A percentile compares a stretch with the other conserved stretches of the same genome.
phyloP scores from a whole-genome alignment of 148 eudicot species.

The Hydrangea macrophylla region DNA sequence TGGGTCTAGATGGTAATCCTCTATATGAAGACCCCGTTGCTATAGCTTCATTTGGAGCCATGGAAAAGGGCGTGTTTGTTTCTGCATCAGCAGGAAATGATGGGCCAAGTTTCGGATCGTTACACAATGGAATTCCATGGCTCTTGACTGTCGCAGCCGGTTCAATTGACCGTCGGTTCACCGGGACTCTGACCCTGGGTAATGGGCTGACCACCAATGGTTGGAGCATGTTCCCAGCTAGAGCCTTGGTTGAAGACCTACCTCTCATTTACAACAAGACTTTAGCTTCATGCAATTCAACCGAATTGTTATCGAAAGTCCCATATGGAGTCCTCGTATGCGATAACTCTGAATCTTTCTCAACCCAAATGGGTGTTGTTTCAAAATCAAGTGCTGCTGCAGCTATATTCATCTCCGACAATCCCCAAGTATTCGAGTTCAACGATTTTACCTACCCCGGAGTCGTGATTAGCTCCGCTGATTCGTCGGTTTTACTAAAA shows the following conservation, averaged over 20 bases:
- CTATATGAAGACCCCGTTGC: conserved; percentile 24
- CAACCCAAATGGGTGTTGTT: background rate
- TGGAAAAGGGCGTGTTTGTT: conserved; percentile 34
- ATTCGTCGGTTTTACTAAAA: background rate
- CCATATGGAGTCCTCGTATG: conserved; percentile 6
- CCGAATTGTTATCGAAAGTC: background rate
- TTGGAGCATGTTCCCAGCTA: conserved; percentile 21
- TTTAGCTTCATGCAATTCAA: conserved; percentile 2
- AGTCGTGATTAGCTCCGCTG: conserved; percentile 9
- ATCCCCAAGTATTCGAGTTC: background rate
- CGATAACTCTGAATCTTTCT: background rate
- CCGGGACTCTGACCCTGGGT: conserved; percentile 25
- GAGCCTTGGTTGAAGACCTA: conserved; percentile 3
- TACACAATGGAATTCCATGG: conserved; percentile 32
- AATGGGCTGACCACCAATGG: conserved; percentile 22
- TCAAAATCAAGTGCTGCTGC: background rate
- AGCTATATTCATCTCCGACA: conserved; percentile 2
- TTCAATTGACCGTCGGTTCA: conserved; percentile 28
- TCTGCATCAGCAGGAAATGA: conserved; percentile 36
- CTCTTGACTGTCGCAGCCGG: conserved; percentile 30
- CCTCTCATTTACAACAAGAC: conserved; percentile 11
- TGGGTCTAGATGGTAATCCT: conserved; percentile 13
- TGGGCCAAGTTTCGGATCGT: conserved; percentile 3
- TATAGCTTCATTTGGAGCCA: conserved; percentile 32
- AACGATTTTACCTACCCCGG: background rate